Percentiles rank a stretch among this genome's conserved stretches.
Evolutionary conservation across 768 basidiomycete genomes (phyloP).

Genomic region (Suillus fuscotomentosus): DNA sequence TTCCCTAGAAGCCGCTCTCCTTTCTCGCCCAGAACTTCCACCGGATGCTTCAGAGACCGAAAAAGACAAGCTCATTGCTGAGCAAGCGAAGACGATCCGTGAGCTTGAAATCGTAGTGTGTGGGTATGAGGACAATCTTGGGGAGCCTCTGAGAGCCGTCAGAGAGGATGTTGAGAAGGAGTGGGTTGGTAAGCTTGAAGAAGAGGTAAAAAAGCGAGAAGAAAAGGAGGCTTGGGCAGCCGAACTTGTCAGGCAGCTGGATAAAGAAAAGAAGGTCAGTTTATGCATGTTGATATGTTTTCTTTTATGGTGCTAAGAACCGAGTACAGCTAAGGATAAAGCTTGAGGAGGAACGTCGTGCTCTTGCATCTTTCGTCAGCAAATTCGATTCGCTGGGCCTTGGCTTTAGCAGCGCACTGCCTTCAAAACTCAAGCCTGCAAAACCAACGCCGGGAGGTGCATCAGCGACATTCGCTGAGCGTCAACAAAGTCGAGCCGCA

Average conservation of each 20-base stretch:
- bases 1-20: conserved; percentile 76
- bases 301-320: neutral
- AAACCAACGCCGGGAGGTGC: conserved; percentile 55
- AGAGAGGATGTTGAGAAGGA: conserved; percentile 75
- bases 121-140: conserved; percentile 73
- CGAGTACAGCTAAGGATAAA: conserved; percentile 48
- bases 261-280: conserved; percentile 72
- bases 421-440: conserved; percentile 44
- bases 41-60: conserved; percentile 65
- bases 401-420: conserved; percentile 33
- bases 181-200: conserved; percentile 60
- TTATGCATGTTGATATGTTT: neutral
- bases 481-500: conserved; percentile 36
- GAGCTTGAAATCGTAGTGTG: conserved; percentile 73
- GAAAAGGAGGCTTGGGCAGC: conserved; percentile 73
- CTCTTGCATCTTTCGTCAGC: conserved; percentile 75
- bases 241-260: conserved; percentile 72
- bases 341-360: conserved; percentile 76
- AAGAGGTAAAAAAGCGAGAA: conserved; percentile 56
- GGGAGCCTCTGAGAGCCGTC: conserved; percentile 62
- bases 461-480: conserved; percentile 46
- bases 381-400: conserved; percentile 78
- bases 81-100: conserved; percentile 72
- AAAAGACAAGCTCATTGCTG: conserved; percentile 71
- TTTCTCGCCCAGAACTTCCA: conserved; percentile 65